Evolutionary conservation across 2,329 filamentous ascomycete species (phyloP).

Genomic region (Helotiales sp.): DNA sequence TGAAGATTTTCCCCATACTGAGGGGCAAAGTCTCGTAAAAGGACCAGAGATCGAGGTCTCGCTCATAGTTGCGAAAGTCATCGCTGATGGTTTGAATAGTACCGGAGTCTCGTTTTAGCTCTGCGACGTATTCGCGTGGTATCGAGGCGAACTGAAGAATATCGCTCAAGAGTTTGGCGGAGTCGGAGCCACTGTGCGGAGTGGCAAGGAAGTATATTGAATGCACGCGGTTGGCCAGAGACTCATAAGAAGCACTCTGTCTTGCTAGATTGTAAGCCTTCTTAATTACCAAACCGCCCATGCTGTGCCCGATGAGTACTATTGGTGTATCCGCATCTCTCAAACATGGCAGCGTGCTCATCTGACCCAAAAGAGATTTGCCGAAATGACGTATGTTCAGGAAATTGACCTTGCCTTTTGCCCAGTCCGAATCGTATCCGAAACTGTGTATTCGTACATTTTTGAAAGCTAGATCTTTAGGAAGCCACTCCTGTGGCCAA

Average conservation of each 20-base stretch:
- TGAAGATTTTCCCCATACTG: constrained; percentile 34
- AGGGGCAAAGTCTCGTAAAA: constrained; percentile 52
- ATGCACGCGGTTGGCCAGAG: constrained; percentile 34
- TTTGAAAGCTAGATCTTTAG: constrained; percentile 40
- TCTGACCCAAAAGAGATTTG: constrained; percentile 39
- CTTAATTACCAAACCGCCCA: constrained; percentile 49
- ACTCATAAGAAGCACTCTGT: constrained; percentile 21
- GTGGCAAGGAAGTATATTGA: constrained; percentile 46
- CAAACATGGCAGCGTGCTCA: constrained; percentile 32
- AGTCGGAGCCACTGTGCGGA: constrained; percentile 40
- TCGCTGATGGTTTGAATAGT: constrained; percentile 43
- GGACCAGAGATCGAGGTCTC: constrained; percentile 45
- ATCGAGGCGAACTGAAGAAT: constrained; percentile 15
- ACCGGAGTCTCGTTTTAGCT: constrained; percentile 43
- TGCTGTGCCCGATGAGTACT: constrained; percentile 52
- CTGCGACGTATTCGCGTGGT: constrained; percentile 37
- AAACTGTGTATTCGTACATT: constrained; percentile 44
- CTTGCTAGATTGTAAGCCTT: constrained; percentile 38
- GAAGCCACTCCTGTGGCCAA: constrained; percentile 46
- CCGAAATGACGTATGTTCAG: constrained; percentile 44
- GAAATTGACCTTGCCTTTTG: constrained; percentile 15
- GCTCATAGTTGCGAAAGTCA: constrained; percentile 41
- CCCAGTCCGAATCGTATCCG: constrained; percentile 42
- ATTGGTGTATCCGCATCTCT: constrained; percentile 44
- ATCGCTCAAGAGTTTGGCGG: constrained; percentile 20